These are phyloP conservation scores for Lizanozyma gosingica DNA, from an alignment of 1,139 yeast species.

Conservation along the genomic window DNA sequence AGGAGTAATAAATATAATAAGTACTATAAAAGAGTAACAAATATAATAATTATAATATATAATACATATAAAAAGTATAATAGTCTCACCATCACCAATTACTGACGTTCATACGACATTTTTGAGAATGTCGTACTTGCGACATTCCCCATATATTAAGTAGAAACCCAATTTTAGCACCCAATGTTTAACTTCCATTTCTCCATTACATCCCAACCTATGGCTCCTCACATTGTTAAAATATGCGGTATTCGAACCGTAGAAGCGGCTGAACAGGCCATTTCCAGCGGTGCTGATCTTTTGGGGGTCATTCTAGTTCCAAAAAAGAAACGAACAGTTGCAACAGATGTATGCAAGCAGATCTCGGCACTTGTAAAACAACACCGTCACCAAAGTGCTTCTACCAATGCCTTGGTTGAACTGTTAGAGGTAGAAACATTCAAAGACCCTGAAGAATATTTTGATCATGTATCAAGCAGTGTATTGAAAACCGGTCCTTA, in stretches of 20 bases:
- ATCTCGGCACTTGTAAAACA: constrained; percentile 35
- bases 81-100: too few relatives aligned
- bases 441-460: constrained; percentile 21
- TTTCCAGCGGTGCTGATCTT: constrained; percentile 63
- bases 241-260: constrained; percentile 72
- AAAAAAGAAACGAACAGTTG: constrained; percentile 62
- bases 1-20: too few relatives aligned
- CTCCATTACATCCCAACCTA: too few relatives aligned
- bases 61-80: too few relatives aligned
- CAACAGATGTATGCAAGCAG: constrained; percentile 39
- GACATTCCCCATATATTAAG: too few relatives aligned
- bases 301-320: constrained; percentile 88
- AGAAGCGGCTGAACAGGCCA: constrained; percentile 63
- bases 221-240: constrained; percentile 38
- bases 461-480: constrained; percentile 18
- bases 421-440: constrained; percentile 11
- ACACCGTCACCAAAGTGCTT: constrained; percentile 12
- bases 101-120: too few relatives aligned
- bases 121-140: too few relatives aligned
- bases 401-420: constrained; percentile 14
- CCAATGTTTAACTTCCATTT: too few relatives aligned
- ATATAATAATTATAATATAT: too few relatives aligned
- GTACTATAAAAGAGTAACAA: too few relatives aligned
- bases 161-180: too few relatives aligned
- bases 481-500: constrained; percentile 51